These are phyloP conservation scores for Lipomyces starkeyi DNA, from an alignment of 805 yeast genomes.

Conservation along the genomic window DNA sequence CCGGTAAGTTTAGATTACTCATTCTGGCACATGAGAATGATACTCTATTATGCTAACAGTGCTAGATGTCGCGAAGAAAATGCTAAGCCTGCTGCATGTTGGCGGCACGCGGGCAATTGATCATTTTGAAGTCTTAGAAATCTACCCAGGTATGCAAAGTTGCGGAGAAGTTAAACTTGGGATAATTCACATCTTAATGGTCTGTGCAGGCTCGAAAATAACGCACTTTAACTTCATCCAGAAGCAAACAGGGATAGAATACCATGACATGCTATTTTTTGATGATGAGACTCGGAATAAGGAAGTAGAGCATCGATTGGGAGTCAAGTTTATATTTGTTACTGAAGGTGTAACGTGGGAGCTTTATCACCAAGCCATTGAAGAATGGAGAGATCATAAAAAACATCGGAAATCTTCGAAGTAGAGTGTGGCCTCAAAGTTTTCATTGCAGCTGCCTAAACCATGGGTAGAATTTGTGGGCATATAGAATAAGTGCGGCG, in stretches of 20 bases:
- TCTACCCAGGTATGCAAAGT: constrained; percentile 62
- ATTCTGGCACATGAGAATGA: constrained; percentile 19
- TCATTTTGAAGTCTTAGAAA: constrained; percentile 64
- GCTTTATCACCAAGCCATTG: constrained; percentile 56
- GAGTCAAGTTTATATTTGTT: constrained; percentile 72
- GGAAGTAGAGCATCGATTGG: constrained; percentile 69
- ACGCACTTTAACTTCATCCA: constrained; percentile 61
- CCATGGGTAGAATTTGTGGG: neutral
- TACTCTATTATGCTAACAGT: neutral
- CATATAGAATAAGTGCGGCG: too few relatives aligned
- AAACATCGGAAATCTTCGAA: neutral
- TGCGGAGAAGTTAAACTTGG: neutral
- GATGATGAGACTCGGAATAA: constrained; percentile 82
- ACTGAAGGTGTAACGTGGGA: constrained; percentile 65
- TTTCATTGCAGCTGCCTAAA: neutral
- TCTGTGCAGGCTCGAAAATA: constrained; percentile 51
- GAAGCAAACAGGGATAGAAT: constrained; percentile 54
- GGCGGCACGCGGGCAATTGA: constrained; percentile 58
- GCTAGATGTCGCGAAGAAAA: constrained; percentile 59
- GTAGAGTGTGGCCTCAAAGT: neutral
- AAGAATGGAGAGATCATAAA: constrained; percentile 45
- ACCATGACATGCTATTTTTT: constrained; percentile 62
- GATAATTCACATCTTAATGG: neutral
- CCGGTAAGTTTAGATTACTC: constrained; percentile 48
- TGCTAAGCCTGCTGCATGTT: constrained; percentile 61